A percentile compares a stretch with the other conserved stretches of the same genome.
Conservation (phyloP, 306 rosid species). For the Trifolium subterraneum region DNA sequence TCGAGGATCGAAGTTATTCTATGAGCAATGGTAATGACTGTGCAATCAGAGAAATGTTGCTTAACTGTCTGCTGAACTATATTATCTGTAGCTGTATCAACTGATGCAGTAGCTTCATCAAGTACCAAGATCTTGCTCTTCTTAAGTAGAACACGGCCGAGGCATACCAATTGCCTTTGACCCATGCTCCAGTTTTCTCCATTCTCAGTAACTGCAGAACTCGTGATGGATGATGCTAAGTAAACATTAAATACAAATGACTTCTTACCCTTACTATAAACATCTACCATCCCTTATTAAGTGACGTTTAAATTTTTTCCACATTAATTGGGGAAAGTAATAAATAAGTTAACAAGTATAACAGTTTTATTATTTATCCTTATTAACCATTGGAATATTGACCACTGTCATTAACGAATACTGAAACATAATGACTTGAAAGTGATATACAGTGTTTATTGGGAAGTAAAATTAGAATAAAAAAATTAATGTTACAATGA, state of each 20-base stretch:
- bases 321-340: neutral
- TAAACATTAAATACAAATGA: too few relatives aligned
- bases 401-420: neutral
- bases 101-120: conserved; percentile 65
- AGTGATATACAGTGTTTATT: neutral
- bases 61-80: conserved; percentile 51
- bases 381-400: neutral
- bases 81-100: conserved; percentile 62
- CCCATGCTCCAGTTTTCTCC: conserved; percentile 71
- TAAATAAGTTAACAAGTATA: neutral
- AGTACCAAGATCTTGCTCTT: conserved; percentile 69
- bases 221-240: neutral
- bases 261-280: neutral
- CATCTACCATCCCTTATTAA: neutral
- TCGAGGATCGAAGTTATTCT: conserved; percentile 77
- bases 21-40: conserved; percentile 83
- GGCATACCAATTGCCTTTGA: conserved; percentile 87
- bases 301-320: neutral
- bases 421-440: neutral
- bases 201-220: conserved; percentile 51
- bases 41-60: conserved; percentile 64
- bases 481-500: too few relatives aligned
- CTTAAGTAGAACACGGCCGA: conserved; percentile 77
- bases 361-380: neutral
- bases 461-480: neutral